phyloP scores from a whole-genome alignment of 768 basidiomycete genomes.

The Amanita muscaria region DNA sequence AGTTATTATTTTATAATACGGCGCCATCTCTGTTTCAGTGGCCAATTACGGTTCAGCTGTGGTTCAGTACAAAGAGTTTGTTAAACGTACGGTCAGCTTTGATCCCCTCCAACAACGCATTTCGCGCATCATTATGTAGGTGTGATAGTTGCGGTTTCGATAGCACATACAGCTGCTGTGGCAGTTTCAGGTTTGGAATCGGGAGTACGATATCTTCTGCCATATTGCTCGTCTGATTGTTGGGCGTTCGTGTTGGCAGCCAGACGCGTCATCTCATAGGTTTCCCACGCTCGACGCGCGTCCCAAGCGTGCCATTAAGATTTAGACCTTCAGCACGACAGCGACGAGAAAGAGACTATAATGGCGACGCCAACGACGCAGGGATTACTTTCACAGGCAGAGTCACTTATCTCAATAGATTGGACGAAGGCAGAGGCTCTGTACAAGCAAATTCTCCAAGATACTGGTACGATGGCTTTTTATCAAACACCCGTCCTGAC shows the following conservation, averaged over 20 bases:
- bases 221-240: conserved; percentile 36
- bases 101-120: conserved; percentile 62
- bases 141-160: conserved; percentile 49
- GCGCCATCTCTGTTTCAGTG: conserved; percentile 77
- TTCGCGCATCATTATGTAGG: conserved; percentile 60
- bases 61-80: conserved; percentile 4
- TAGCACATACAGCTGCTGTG: conserved; percentile 74
- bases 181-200: conserved; percentile 76
- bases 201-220: conserved; percentile 79
- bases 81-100: conserved; percentile 62
- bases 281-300: conserved; percentile 27
- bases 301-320: conserved; percentile 12
- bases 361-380: conserved; percentile 24
- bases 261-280: conserved; percentile 27
- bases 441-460: conserved; percentile 61
- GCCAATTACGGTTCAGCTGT: no score
- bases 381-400: conserved; percentile 50
- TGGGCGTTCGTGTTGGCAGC: conserved; percentile 5
- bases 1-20: conserved; percentile 60
- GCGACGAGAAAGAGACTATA: no score
- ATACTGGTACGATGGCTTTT: conserved; percentile 28
- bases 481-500: no score
- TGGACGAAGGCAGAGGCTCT: conserved; percentile 60
- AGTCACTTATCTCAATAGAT: conserved; percentile 32
- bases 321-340: no score